Evolutionary conservation across 352 stramenopile species (phyloP).

Genomic region (Phytophthora syringae): DNA sequence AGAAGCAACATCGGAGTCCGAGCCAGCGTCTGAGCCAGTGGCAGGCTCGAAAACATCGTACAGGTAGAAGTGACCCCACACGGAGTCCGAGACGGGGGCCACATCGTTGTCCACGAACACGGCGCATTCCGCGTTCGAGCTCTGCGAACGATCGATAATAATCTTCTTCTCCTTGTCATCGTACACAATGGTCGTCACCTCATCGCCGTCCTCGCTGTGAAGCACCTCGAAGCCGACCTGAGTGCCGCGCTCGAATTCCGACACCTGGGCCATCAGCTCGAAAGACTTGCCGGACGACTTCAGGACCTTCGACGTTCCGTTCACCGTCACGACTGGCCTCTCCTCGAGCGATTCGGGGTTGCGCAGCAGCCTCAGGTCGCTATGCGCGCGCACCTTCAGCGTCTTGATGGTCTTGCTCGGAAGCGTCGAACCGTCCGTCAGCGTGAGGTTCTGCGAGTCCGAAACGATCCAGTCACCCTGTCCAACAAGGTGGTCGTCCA

Average conservation of each 20-base stretch:
- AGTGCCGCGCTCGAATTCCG: slow-evolving; percentile 40
- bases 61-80: slow-evolving; percentile 59
- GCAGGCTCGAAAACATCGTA: slow-evolving; percentile 37
- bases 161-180: slow-evolving; percentile 60
- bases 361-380: slow-evolving; percentile 52
- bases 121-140: slow-evolving; percentile 48
- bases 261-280: slow-evolving; percentile 54
- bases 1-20: slow-evolving; percentile 4
- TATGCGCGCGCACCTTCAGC: slow-evolving; percentile 49
- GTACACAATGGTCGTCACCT: slow-evolving; percentile 52
- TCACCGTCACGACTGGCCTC: slow-evolving; percentile 33
- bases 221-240: slow-evolving; percentile 52
- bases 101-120: slow-evolving; percentile 44
- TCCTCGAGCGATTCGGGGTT: slow-evolving; percentile 42
- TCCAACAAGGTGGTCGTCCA: slow-evolving; percentile 47
- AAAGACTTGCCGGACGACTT: slow-evolving; percentile 58
- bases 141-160: slow-evolving; percentile 55
- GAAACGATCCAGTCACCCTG: slow-evolving; percentile 69
- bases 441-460: slow-evolving; percentile 36
- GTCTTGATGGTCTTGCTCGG: slow-evolving; percentile 76
- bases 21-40: not conserved
- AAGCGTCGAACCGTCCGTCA: slow-evolving; percentile 22
- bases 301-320: slow-evolving; percentile 39
- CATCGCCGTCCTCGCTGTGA: slow-evolving; percentile 37
- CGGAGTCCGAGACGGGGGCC: slow-evolving; percentile 34